phyloP scores from a whole-genome alignment of 768 basidiomycete genomes.

The Pulveroboletus frians region DNA sequence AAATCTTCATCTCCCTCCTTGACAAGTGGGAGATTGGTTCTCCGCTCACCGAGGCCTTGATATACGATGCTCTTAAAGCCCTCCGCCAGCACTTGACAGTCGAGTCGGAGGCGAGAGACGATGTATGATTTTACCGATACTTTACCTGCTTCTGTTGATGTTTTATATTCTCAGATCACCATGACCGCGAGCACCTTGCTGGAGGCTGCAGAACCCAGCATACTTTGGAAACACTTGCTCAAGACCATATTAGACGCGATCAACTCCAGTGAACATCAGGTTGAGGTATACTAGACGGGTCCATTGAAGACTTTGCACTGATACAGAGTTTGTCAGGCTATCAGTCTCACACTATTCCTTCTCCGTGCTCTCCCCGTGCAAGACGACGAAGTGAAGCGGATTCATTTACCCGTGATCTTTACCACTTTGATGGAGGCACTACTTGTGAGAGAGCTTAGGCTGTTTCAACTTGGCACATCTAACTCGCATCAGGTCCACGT shows the following conservation, averaged over 20 bases:
- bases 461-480: not conserved
- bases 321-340: conserved; percentile 41
- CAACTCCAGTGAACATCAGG: conserved; percentile 34
- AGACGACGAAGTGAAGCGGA: conserved; percentile 80
- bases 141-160: not conserved
- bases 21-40: conserved; percentile 98
- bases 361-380: conserved; percentile 67
- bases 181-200: conserved; percentile 87
- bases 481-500: conserved; percentile 32
- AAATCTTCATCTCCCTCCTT: conserved; percentile 88
- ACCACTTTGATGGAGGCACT: conserved; percentile 60
- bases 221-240: conserved; percentile 80
- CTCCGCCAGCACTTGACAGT: conserved; percentile 53
- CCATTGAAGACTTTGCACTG: not conserved
- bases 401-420: conserved; percentile 80
- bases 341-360: conserved; percentile 67
- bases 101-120: conserved; percentile 50
- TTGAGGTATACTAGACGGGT: conserved; percentile 42
- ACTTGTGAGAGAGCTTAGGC: conserved; percentile 41
- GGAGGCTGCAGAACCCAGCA: conserved; percentile 86
- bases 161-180: conserved; percentile 42
- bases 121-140: conserved; percentile 40
- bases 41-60: conserved; percentile 68
- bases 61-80: conserved; percentile 75
- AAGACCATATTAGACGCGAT: conserved; percentile 52